These are phyloP conservation scores for Fusarium nisikadoi DNA, from an alignment of 2,329 filamentous ascomycete genomes.

Conservation along the genomic window DNA sequence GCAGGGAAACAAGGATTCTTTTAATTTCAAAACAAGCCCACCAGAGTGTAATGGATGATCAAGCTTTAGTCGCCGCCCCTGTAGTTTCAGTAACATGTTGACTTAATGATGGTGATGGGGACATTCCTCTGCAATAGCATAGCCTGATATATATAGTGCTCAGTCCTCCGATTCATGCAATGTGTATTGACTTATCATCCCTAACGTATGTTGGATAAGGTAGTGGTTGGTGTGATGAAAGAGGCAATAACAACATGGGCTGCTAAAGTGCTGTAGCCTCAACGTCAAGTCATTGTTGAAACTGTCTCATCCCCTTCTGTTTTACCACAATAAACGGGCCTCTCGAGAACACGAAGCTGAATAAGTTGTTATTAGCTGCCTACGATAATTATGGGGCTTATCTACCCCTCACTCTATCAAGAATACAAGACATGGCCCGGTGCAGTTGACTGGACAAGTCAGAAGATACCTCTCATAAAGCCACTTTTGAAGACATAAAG, in stretches of 20 bases:
- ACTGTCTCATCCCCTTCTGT: too few species aligned
- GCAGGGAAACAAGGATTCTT: background rate
- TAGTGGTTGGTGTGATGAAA: too few species aligned
- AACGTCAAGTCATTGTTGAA: background rate
- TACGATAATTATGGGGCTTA: too few species aligned
- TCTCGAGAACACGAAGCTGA: background rate
- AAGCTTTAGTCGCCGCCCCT: background rate
- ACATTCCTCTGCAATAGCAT: too few species aligned
- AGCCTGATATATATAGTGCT: too few species aligned
- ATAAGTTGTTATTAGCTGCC: too few species aligned
- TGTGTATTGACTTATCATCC: too few species aligned
- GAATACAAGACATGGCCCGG: fast-evolving
- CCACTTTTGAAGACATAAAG: background rate
- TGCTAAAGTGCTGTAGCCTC: background rate
- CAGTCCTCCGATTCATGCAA: too few species aligned
- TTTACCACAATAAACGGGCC: background rate
- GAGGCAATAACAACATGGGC: too few species aligned
- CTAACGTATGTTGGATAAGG: too few species aligned
- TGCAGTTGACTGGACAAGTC: fast-evolving
- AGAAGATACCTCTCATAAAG: fast-evolving
- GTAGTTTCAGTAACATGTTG: background rate
- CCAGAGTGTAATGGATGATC: background rate
- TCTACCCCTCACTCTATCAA: too few species aligned
- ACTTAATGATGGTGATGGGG: too few species aligned
- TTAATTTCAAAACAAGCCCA: background rate